Conservation (phyloP, 768 basidiomycete species). For the Russula compacta region DNA sequence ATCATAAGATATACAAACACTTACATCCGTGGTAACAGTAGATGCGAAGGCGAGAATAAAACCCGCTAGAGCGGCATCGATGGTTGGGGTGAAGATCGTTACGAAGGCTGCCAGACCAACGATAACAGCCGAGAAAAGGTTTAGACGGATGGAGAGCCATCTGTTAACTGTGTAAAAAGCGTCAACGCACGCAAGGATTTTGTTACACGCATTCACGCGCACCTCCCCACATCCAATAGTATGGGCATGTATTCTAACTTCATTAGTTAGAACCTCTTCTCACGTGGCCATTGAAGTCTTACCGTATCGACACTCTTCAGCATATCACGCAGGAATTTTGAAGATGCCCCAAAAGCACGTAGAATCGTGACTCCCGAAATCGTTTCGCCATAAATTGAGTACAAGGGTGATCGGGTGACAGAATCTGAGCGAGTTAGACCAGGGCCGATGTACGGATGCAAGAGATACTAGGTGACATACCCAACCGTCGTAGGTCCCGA, state of each 20-base stretch:
- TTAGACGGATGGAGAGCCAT: slow-evolving; percentile 86
- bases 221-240: slow-evolving; percentile 92
- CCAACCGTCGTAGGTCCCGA: slow-evolving; percentile 73
- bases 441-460: not conserved
- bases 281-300: not conserved
- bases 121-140: slow-evolving; percentile 62
- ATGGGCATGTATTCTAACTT: slow-evolving; percentile 52
- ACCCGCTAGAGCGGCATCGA: slow-evolving; percentile 76
- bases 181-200: not conserved
- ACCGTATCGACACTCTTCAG: slow-evolving; percentile 69
- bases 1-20: slow-evolving; percentile 16
- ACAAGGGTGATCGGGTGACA: slow-evolving; percentile 41
- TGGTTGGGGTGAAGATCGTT: slow-evolving; percentile 56
- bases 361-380: slow-evolving; percentile 47
- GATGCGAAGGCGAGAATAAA: slow-evolving; percentile 82
- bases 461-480: slow-evolving; percentile 29
- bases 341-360: slow-evolving; percentile 81
- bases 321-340: slow-evolving; percentile 82
- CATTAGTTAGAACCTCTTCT: not conserved
- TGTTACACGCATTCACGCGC: not conserved
- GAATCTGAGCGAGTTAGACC: slow-evolving; percentile 25
- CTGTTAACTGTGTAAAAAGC: slow-evolving; percentile 60
- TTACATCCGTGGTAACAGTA: slow-evolving; percentile 60
- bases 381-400: slow-evolving; percentile 43
- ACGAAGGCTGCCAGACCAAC: slow-evolving; percentile 65